These are phyloP conservation scores for Aspergillus taichungensis DNA, from an alignment of 495 filamentous ascomycete species.

Conservation along the genomic window DNA sequence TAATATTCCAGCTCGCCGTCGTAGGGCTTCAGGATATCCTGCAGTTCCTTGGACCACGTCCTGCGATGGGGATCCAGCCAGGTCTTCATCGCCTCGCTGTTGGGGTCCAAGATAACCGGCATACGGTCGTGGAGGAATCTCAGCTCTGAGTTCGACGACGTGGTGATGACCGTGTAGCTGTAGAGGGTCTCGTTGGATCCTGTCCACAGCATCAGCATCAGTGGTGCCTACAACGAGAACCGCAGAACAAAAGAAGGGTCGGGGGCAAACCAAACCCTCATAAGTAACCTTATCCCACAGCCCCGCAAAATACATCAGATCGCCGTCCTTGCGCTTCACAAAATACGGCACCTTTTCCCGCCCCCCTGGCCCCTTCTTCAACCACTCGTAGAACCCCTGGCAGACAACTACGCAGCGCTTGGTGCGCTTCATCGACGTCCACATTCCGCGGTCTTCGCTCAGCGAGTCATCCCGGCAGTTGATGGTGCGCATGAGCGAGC, in stretches of 20 bases:
- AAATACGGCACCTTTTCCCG: constrained; percentile 80
- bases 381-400: constrained; percentile 95
- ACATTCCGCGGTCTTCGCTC: constrained; percentile 68
- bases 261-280: constrained; percentile 47
- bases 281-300: constrained; percentile 84
- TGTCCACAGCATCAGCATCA: constrained; percentile 3
- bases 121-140: constrained; percentile 87
- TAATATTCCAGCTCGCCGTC: constrained; percentile 76
- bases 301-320: constrained; percentile 82
- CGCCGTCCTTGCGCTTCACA: constrained; percentile 69
- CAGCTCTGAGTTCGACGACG: constrained; percentile 67
- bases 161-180: constrained; percentile 90
- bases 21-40: constrained; percentile 67
- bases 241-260: neutral
- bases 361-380: constrained; percentile 62
- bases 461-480: constrained; percentile 93
- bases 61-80: constrained; percentile 72
- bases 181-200: constrained; percentile 59
- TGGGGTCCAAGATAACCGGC: constrained; percentile 84
- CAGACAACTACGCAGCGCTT: constrained; percentile 83
- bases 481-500: constrained; percentile 73
- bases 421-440: constrained; percentile 78
- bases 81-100: constrained; percentile 54
- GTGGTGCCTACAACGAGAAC: neutral
- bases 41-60: constrained; percentile 72